Evolutionary conservation across 129 eudicot species (phyloP), one percentile per base, ranked within the genome.

Genomic region (Artemisia annua): DNA sequence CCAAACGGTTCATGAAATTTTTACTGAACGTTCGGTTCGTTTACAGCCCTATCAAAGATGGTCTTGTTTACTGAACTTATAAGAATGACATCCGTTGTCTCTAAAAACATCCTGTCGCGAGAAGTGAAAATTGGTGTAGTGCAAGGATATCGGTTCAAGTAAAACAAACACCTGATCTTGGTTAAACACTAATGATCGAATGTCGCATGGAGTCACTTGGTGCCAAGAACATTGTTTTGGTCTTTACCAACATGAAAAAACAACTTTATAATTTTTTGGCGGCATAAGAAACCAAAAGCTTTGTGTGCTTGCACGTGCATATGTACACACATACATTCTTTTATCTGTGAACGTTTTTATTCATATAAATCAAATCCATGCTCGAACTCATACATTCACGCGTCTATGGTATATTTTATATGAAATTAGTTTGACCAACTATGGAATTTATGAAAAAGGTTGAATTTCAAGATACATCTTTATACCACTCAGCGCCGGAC

Each of bases 201-300:
- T 48, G 55, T 48, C 44, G 48, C 67, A 66, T 75, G 59, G n/a
- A 43, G 22, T 58, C 60, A 67, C 53, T 67, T 59, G 28, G 43
- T 60, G 56, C 56, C 63, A 69, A 61, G 15, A 70, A 76, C 50
- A 68, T 2, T 48, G 55, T 49, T 46, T 20, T 70, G 64, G 19
- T 51, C 55, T 77, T 43, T 67, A 32, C 60, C 32, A 77, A 18
- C 48, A 60, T n/a, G 30, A 50, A 18, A 68, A 60, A 77, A 60
- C 55, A 69, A 48, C 8, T 14, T 7, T 20, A 39, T 28, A 10
- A 48, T 62, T 19, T 28, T 77, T 77, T 68, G 48, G 50, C 8
- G 44, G 46, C 75, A 49, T 32, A 76, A 59, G 58, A 59, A 30
- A 76, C 53, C 62, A 76, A 49, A 67, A 68, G 12, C 64, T 54